Percentiles rank a stretch among this genome's conserved stretches.
Conservation (phyloP, 2,329 filamentous ascomycete species). For the Cladosporium sp. region DNA sequence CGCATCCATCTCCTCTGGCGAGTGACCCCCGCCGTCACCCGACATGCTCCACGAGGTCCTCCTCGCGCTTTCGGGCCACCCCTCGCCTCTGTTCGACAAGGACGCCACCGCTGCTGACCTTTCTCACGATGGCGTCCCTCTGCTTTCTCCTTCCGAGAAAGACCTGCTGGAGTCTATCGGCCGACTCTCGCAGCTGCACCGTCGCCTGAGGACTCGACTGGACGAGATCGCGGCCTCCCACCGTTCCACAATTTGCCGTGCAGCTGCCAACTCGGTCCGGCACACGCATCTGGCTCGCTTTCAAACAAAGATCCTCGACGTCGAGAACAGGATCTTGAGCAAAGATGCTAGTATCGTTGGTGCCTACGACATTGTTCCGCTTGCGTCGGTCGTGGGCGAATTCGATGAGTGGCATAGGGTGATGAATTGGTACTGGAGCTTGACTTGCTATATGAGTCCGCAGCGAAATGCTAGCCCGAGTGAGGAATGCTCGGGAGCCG, state of each 20-base stretch:
- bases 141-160: slow-evolving; percentile 68
- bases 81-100: slow-evolving; percentile 73
- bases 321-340: slow-evolving; percentile 71
- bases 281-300: slow-evolving; percentile 72
- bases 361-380: slow-evolving; percentile 85
- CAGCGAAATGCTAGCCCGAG: neutral
- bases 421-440: slow-evolving; percentile 78
- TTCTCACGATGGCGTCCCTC: slow-evolving; percentile 38
- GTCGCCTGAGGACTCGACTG: slow-evolving; percentile 62
- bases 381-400: slow-evolving; percentile 75
- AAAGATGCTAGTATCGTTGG: slow-evolving; percentile 76
- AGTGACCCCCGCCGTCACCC: no score
- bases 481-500: slow-evolving; percentile 39
- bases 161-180: slow-evolving; percentile 73
- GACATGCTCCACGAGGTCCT: slow-evolving; percentile 97
- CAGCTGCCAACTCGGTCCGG: slow-evolving; percentile 72
- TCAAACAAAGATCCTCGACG: slow-evolving; percentile 74
- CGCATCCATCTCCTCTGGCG: no score
- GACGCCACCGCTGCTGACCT: slow-evolving; percentile 33
- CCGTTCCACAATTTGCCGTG: slow-evolving; percentile 75
- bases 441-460: slow-evolving; percentile 62
- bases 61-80: slow-evolving; percentile 89
- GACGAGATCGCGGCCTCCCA: slow-evolving; percentile 63
- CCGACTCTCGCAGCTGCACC: slow-evolving; percentile 71
- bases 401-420: slow-evolving; percentile 82